Evolutionary conservation across 352 stramenopile genomes (phyloP), one percentile per base, ranked within the genome.

Genomic region (Phytophthora vignae): DNA sequence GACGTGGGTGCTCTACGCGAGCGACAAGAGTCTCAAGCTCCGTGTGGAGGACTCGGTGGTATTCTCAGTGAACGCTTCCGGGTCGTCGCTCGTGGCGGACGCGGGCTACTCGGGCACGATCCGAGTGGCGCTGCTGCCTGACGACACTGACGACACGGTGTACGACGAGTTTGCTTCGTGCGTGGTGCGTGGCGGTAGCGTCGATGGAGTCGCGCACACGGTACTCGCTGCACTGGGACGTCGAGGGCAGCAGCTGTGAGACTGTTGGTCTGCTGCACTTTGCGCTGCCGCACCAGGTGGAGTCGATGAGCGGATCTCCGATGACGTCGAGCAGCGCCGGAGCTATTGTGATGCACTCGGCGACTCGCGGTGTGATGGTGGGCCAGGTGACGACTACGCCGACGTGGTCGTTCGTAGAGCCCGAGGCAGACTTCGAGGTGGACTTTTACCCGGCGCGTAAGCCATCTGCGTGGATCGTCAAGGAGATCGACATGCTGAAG

Each of bases 1-100:
- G 64, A 90, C 75, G 33, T 95, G 87, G 87, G 82, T 95, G 19
- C 55, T 94, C 36, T 94, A 89, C 60, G 63, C 82, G 1, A 87
- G 75, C 44, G 73, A 79, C 42, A 70, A 75, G 21, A 78, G 55
- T 27, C 64, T 76, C 4, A 81, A 67, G 8, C 79, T 90, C 49
- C 78, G 64, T 17, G 58, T 85, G 29, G 78, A 90, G 49, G 38
- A 75, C 1, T 68, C 60, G 40, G 70, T 77, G 15, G 48, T 64
- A 14, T 77, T 79, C 57, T 86, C 70, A 2, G 60, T 82, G n/a
- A 82, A 90, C 31, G 61, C 53, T 5, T 64, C 74, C 7, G 65
- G 65, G 5, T 81, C 73, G n/a, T 86, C 81, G 0, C 60, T 92
- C 4, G 76, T 85, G 4, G 81, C 81, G 0, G 68, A 82, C 0